Evolutionary conservation across 352 stramenopile genomes (phyloP).

Genomic region (Globisporangium takayamanum): DNA sequence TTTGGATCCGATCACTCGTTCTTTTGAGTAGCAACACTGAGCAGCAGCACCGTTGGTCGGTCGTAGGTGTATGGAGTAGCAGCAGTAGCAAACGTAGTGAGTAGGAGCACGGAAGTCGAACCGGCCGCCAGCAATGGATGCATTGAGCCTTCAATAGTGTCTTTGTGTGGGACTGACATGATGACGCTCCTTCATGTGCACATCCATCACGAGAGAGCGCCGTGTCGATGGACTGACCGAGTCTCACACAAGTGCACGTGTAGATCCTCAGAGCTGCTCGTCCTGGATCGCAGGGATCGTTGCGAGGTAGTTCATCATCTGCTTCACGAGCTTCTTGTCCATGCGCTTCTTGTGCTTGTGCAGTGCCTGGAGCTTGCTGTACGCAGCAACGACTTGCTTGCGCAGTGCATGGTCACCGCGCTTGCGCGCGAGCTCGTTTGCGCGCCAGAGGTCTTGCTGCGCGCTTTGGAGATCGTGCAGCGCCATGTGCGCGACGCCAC

Average conservation of each 20-base stretch:
- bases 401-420: slow-evolving; percentile 32
- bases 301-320: slow-evolving; percentile 77
- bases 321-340: slow-evolving; percentile 79
- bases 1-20: slow-evolving; percentile 68
- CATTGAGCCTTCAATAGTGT: background rate
- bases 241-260: too few relatives aligned
- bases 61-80: background rate
- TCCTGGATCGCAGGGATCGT: slow-evolving; percentile 57
- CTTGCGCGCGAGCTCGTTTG: slow-evolving; percentile 46
- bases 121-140: background rate
- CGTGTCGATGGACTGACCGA: too few relatives aligned
- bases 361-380: slow-evolving; percentile 67
- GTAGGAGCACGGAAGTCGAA: background rate
- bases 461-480: slow-evolving; percentile 51
- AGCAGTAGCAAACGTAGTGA: background rate
- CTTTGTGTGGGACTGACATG: background rate
- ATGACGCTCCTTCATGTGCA: background rate
- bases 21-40: slow-evolving; percentile 19
- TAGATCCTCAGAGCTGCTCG: slow-evolving; percentile 1
- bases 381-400: slow-evolving; percentile 49
- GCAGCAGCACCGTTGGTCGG: background rate
- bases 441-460: slow-evolving; percentile 60
- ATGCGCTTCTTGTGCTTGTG: slow-evolving; percentile 72
- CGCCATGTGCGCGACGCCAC: slow-evolving; percentile 58
- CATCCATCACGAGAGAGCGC: too few relatives aligned